These are phyloP conservation scores for Rhizopogon rudus DNA, from an alignment of 768 basidiomycete species.

Conservation along the genomic window DNA sequence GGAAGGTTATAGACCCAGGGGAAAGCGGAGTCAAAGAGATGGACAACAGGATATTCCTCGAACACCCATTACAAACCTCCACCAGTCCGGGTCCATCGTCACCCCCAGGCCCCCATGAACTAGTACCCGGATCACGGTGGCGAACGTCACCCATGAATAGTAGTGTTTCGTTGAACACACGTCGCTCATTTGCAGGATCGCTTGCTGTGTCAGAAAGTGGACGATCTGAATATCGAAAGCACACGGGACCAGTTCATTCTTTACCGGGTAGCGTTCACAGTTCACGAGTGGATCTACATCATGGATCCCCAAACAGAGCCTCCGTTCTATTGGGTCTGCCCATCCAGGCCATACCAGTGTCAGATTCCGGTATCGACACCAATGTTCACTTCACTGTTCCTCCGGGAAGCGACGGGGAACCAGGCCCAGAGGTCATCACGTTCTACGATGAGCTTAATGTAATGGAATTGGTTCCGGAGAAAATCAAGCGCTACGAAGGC, in stretches of 20 bases:
- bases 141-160: not conserved
- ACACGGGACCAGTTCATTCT: not conserved
- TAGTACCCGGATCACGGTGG: too few relatives aligned
- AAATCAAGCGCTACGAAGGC: constrained; percentile 11
- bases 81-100: not conserved
- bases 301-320: not conserved
- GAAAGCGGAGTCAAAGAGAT: too few relatives aligned
- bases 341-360: not conserved
- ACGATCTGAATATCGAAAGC: not conserved
- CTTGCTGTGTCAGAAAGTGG: not conserved
- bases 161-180: not conserved
- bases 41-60: too few relatives aligned
- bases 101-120: too few relatives aligned
- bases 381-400: not conserved
- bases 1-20: too few relatives aligned
- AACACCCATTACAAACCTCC: not conserved
- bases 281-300: not conserved
- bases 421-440: too few relatives aligned
- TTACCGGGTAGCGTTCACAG: not conserved
- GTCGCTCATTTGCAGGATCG: not conserved
- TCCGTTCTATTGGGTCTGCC: not conserved
- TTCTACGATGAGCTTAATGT: too few relatives aligned
- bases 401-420: not conserved
- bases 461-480: constrained; percentile 4
- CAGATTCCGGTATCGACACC: not conserved